These are phyloP conservation scores for Beauveria sp. DNA, from an alignment of 2,329 filamentous ascomycete species.

Conservation along the genomic window DNA sequence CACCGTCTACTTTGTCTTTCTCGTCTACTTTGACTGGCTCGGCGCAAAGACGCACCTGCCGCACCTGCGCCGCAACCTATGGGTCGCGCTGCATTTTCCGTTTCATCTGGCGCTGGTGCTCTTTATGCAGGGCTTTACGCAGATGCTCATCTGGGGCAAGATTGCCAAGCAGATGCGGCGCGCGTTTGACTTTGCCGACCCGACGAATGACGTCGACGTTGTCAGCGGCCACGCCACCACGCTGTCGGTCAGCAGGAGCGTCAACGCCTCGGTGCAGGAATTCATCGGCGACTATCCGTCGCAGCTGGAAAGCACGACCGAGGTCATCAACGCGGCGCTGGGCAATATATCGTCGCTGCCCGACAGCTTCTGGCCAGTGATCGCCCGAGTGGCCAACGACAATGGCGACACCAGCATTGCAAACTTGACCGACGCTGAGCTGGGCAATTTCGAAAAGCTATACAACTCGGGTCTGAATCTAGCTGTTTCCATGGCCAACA, in stretches of 20 bases:
- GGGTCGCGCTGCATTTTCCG: conserved; percentile 52
- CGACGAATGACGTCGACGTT: conserved; percentile 15
- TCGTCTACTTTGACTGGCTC: conserved; percentile 53
- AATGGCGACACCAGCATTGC: conserved; percentile 2
- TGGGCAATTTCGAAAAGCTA: neutral
- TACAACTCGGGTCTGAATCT: neutral
- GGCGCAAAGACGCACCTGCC: conserved; percentile 50
- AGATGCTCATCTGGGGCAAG: conserved; percentile 43
- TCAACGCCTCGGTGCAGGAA: conserved; percentile 11
- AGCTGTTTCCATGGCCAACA: neutral
- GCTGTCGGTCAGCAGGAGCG: neutral
- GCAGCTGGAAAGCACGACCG: conserved; percentile 16
- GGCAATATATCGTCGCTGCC: conserved; percentile 22
- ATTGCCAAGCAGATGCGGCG: conserved; percentile 25
- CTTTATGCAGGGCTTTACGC: conserved; percentile 55
- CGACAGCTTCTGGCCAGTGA: conserved; percentile 21
- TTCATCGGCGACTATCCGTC: conserved; percentile 23
- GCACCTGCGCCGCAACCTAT: conserved; percentile 50
- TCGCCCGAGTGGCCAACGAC: conserved; percentile 7
- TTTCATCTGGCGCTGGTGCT: conserved; percentile 57
- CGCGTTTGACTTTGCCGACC: conserved; percentile 13
- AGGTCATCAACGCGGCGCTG: conserved; percentile 19
- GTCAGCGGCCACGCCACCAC: conserved; percentile 16
- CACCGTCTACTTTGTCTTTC: conserved; percentile 39
- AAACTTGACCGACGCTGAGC: neutral